Evolutionary conservation across 768 basidiomycete genomes (phyloP).

Genomic region (Mycena pura): DNA sequence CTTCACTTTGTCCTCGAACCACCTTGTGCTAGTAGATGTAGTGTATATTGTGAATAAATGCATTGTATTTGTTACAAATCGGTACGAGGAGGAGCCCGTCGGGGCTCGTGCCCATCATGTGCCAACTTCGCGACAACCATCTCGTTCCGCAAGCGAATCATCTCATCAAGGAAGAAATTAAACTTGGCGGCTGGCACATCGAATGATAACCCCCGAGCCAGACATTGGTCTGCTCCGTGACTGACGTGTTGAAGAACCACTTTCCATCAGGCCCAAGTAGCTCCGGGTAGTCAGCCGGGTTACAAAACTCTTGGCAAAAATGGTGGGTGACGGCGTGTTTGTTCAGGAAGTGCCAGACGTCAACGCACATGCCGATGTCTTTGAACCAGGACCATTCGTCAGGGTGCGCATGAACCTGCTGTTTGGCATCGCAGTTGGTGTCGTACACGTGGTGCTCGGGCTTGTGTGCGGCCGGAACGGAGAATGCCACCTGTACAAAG

Average conservation of each 20-base stretch:
- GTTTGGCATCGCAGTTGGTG: conserved; percentile 17
- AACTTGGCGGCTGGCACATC: no score
- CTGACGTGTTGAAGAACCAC: conserved; percentile 41
- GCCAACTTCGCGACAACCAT: conserved; percentile 24
- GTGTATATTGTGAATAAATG: no score
- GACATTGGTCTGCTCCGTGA: conserved; percentile 43
- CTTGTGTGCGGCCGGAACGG: conserved; percentile 31
- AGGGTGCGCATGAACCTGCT: conserved; percentile 6
- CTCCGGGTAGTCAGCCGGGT: conserved; percentile 27
- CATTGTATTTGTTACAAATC: neutral
- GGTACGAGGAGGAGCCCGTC: no score
- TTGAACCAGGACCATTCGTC: conserved; percentile 13
- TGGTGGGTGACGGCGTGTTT: conserved; percentile 22
- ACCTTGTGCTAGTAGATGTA: no score
- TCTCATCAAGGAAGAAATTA: conserved; percentile 47
- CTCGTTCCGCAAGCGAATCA: conserved; percentile 38
- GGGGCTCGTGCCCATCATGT: conserved; percentile 24
- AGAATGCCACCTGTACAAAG: conserved; percentile 24
- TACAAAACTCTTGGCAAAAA: conserved; percentile 28
- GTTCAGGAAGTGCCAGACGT: conserved; percentile 27
- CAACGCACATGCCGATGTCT: conserved; percentile 27
- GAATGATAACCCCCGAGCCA: no score
- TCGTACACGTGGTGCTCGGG: conserved; percentile 30
- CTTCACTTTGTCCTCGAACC: no score
- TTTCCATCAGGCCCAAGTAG: conserved; percentile 20